Base-by-base conservation (phyloP, 371 early-diverging fungal species). In the Coelomomyces lativittatus region DNA sequence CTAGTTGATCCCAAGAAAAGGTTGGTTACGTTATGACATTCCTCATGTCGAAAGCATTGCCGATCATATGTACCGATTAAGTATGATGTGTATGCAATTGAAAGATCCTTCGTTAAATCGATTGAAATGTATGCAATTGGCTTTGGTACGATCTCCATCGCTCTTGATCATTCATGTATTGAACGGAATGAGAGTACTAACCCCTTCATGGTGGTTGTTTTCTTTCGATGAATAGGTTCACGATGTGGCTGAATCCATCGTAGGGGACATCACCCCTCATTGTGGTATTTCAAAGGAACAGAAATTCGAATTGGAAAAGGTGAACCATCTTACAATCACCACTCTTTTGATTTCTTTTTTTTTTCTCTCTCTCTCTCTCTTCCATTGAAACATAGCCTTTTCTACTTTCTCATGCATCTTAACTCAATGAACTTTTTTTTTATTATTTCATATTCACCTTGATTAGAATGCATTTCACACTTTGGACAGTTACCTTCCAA, bases 11-110 rank as follows among this genome's bases (percentile, higher is more conserved):
- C n/a, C n/a, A n/a, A n/a, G 91, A 46, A 89, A 90, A 9, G 91
- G 91, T 15, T 91, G 91, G 90, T 36, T 88, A 30, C 73, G 85
- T 51, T 57, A 67, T 53, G 69, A 67, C 0, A 62, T 90, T 36
- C 72, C 83, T 32, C 39, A 31, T 24, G 35, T 57, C 15, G 92
- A 91, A 58, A 85, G 86, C 5, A 86, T 91, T 40, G 67, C 80
- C 4, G 92, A 91, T 59, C 92, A 91, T 53, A 91, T 91, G 91
- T 79, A 89, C 70, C 73, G 90, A 8, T 87, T 91, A 88, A 70
- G 80, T 14, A 60, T 88, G 17, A 81, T 83, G 81, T 53, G 87
- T 1, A 70, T 88, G 70, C 61, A 85, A 12, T 59, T 87, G 40
- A 69, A 82, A 47, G 86, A 88, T 60, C 60, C 68, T 17, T 49